A percentile compares a stretch with the other conserved stretches of the same genome.
These are phyloP conservation scores for Barbarea vulgaris DNA, from an alignment of 345 rosid species.

Conservation along the genomic window DNA sequence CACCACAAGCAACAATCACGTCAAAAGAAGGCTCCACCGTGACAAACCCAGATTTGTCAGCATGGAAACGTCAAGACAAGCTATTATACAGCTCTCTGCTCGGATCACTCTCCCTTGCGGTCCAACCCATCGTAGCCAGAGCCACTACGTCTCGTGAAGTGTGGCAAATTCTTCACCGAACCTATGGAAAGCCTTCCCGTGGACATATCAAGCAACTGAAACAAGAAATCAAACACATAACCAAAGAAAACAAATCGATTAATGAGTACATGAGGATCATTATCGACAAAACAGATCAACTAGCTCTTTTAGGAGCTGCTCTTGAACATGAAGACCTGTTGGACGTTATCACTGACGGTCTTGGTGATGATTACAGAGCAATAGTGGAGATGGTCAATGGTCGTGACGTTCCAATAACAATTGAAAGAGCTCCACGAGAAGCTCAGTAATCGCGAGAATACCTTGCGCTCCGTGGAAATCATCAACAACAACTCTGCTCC, in stretches of 20 bases:
- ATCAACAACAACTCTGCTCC: not conserved
- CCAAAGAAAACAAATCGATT: not conserved
- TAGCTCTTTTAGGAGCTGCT: not conserved
- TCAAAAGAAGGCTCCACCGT: too few species aligned
- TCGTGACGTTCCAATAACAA: not conserved
- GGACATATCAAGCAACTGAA: not conserved
- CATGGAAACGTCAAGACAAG: not conserved
- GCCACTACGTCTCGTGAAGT: not conserved
- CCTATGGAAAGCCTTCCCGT: not conserved
- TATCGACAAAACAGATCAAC: not conserved
- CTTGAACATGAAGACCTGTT: not conserved
- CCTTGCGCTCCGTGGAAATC: too few species aligned
- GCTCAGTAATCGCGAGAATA: not conserved
- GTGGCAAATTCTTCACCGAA: not conserved
- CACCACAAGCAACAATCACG: not conserved
- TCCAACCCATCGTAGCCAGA: not conserved
- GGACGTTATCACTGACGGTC: not conserved
- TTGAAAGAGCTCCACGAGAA: not conserved
- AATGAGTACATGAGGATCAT: not conserved
- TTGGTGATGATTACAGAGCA: not conserved
- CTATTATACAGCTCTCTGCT: not conserved
- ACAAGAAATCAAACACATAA: not conserved
- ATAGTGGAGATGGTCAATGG: not conserved
- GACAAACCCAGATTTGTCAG: rapidly evolving
- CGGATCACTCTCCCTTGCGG: not conserved